Percentiles rank a stretch among this genome's conserved stretches.
These are phyloP conservation scores for Plasmodium falciparum DNA, from an alignment of 169 alveolate species.

Conservation along the genomic window DNA sequence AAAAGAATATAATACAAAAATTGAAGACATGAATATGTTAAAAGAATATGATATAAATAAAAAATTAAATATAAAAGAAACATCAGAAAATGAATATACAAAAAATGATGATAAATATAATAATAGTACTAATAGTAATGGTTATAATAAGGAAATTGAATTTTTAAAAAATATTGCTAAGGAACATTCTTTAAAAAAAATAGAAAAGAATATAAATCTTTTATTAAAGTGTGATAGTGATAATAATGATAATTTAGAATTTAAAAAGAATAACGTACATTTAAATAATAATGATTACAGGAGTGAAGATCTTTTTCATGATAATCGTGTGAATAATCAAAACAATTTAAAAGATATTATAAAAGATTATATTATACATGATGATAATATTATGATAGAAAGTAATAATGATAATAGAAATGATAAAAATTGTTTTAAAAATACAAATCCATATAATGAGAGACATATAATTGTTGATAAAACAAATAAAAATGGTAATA, in stretches of 20 bases:
- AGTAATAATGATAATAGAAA: not conserved
- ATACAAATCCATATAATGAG: not conserved
- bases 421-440: not conserved
- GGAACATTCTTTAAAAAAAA: conserved; percentile 42
- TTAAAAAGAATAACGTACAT: conserved; percentile 3
- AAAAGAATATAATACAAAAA: not conserved
- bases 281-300: not conserved
- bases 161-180: conserved; percentile 34
- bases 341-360: not conserved
- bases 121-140: not conserved
- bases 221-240: conserved; percentile 43
- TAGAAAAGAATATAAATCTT: conserved; percentile 64
- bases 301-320: not conserved
- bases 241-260: conserved; percentile 2
- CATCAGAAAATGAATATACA: not conserved
- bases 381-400: not conserved
- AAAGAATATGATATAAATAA: conserved; percentile 10
- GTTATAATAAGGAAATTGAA: conserved; percentile 19
- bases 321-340: not conserved
- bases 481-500: too few relatives aligned
- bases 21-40: not conserved
- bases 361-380: not conserved
- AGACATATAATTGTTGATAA: too few relatives aligned
- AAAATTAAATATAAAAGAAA: conserved; percentile 28
- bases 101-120: not conserved